Evolutionary conservation across 495 filamentous ascomycete genomes (phyloP).

Genomic region (Tuber melanosporum): DNA sequence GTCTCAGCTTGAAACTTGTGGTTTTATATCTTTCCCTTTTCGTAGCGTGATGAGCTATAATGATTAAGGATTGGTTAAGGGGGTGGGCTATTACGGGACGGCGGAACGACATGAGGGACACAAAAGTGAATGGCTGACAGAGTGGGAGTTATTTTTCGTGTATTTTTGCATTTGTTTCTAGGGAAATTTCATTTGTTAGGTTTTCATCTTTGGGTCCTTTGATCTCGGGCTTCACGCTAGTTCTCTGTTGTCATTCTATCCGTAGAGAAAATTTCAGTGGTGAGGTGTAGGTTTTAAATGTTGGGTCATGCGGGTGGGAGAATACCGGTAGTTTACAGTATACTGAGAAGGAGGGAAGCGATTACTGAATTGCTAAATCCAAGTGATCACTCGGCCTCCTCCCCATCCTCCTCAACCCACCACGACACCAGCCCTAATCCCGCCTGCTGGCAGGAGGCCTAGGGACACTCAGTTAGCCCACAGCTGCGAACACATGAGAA

Average conservation of each 20-base stretch:
- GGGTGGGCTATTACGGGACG: neutral
- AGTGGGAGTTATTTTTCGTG: conserved; percentile 1
- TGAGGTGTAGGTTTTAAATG: neutral
- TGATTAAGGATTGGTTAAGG: neutral
- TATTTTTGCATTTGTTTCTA: conserved; percentile 1
- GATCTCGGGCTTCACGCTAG: neutral
- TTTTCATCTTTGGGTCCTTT: neutral
- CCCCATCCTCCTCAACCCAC: conserved; percentile 39
- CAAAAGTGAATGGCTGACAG: neutral
- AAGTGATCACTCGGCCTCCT: conserved; percentile 13
- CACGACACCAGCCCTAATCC: conserved; percentile 40
- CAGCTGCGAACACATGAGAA: neutral
- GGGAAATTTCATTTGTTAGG: conserved; percentile 2
- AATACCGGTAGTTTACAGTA: neutral
- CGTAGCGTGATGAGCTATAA: neutral
- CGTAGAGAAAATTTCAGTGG: neutral
- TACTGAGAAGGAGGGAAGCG: neutral
- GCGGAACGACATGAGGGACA: neutral
- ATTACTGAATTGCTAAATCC: neutral
- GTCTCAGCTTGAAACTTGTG: neutral
- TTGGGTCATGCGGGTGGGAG: conserved; percentile 3
- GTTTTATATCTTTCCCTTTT: neutral
- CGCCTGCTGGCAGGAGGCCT: conserved; percentile 41
- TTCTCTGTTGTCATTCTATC: conserved; percentile 1
- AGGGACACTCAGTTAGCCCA: neutral